Base-by-base conservation (phyloP, 306 rosid genomes). In the Casuarina glauca region DNA sequence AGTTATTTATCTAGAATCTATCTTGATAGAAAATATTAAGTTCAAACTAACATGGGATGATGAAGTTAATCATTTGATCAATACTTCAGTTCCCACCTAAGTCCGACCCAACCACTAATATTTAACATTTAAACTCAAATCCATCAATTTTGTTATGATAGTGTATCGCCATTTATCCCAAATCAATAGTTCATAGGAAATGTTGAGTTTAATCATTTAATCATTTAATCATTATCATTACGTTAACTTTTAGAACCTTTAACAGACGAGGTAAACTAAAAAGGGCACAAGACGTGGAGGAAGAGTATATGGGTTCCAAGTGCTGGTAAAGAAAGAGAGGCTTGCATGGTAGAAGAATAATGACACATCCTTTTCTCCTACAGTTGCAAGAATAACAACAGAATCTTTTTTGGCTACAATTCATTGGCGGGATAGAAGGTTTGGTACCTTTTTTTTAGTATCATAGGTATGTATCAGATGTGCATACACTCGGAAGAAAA, bases 341-440 rank as follows among this genome's bases (percentile, higher is more conserved):
- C 93, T 74, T 84, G 87, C 93, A 44, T 66, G 53, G 78, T 73
- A 75, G 79, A 70, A 73, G 82, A 70, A 58, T 38, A 79, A 75
- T 55, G 66, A 77, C 35, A 9, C 66, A 57, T 79, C 80, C 71
- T 46, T 69, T 64, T 55, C 8, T 69, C 79, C 88, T 80, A 79
- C 89, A 82, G 26, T 70, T 68, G 0, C 60, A 76, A 83, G 82
- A 77, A 64, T 74, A 69, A 54, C 83, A 74, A 43, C n/a, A 26
- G 63, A 55, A 3, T 79, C 80, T 73, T 45, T 69, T 63, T 54
- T 11, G 74, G 80, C 88, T 80, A 79, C 90, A 82, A 36, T 70
- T 68, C 76, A 82, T 50, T 66, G 79, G 72, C 57, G n/a, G 50
- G 48, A 61, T 74, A 58, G 44, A 45, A 72, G 63, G 39, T 78